These are phyloP conservation scores for Pythium sp. DNA, from an alignment of 352 stramenopile species.

Conservation along the genomic window DNA sequence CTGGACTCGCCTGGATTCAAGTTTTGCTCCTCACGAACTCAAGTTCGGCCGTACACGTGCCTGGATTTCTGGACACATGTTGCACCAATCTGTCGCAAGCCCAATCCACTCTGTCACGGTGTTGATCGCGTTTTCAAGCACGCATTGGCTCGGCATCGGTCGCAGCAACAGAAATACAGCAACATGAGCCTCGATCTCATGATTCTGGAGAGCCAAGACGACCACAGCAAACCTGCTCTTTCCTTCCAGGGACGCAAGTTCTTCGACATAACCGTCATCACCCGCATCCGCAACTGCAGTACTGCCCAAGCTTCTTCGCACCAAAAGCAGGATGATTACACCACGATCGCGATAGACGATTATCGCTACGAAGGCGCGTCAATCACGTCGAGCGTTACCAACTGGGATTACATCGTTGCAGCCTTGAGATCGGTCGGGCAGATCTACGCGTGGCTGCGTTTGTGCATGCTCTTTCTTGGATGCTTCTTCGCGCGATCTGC, in stretches of 20 bases:
- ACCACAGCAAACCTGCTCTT: slow-evolving; percentile 4
- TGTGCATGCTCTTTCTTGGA: slow-evolving; percentile 13
- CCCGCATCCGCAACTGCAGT: slow-evolving; percentile 8
- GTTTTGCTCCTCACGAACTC: background rate
- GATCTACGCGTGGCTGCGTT: slow-evolving; percentile 15
- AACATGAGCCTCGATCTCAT: background rate
- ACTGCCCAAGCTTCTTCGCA: background rate
- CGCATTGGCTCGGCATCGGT: background rate
- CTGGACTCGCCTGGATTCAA: background rate
- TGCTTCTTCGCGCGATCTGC: slow-evolving; percentile 14
- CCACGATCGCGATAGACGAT: slow-evolving; percentile 14
- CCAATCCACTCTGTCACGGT: background rate
- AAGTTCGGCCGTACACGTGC: slow-evolving; percentile 8
- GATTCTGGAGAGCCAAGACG: slow-evolving; percentile 5
- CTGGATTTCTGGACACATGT: slow-evolving; percentile 11
- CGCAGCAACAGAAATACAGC: background rate
- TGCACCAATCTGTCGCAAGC: background rate
- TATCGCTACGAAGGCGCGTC: slow-evolving; percentile 15
- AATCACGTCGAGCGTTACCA: slow-evolving; percentile 1
- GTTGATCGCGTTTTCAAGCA: slow-evolving; percentile 9
- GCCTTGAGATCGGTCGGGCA: slow-evolving; percentile 15
- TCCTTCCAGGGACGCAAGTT: slow-evolving; percentile 8
- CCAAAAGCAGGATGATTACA: background rate
- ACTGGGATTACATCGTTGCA: slow-evolving; percentile 7
- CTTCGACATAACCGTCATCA: slow-evolving; percentile 5